phyloP scores from a whole-genome alignment of 2,329 filamentous ascomycete genomes.

The Alternaria brassicicola region DNA sequence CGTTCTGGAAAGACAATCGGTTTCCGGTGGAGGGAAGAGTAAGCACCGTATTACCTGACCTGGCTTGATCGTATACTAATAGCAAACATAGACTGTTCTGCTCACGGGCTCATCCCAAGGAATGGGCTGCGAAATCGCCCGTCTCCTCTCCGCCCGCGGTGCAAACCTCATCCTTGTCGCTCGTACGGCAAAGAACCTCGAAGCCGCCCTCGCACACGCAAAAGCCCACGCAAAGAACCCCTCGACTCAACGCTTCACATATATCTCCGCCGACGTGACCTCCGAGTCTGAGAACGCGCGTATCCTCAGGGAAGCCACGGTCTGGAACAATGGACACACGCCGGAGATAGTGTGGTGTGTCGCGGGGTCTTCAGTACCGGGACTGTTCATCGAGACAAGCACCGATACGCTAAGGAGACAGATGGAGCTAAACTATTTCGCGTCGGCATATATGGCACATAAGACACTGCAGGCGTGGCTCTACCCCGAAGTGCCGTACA shows the following conservation, averaged over 20 bases:
- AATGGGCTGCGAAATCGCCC: slow-evolving; percentile 79
- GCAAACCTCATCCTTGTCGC: slow-evolving; percentile 87
- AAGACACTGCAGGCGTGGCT: slow-evolving; percentile 79
- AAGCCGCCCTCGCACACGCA: slow-evolving; percentile 70
- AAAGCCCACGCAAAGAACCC: slow-evolving; percentile 70
- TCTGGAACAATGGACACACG: slow-evolving; percentile 75
- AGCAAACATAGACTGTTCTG: slow-evolving; percentile 71
- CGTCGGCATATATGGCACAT: slow-evolving; percentile 83
- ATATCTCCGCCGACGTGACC: slow-evolving; percentile 83
- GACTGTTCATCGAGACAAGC: slow-evolving; percentile 77
- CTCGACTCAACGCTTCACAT: slow-evolving; percentile 76
- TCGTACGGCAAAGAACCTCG: slow-evolving; percentile 75
- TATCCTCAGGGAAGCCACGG: slow-evolving; percentile 72
- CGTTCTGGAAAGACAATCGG: slow-evolving; percentile 68
- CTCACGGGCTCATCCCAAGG: slow-evolving; percentile 93
- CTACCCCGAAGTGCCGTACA: slow-evolving; percentile 45
- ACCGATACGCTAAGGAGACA: slow-evolving; percentile 71
- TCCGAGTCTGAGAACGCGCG: slow-evolving; percentile 70
- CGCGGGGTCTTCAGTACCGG: slow-evolving; percentile 75
- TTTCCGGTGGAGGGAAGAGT: slow-evolving; percentile 88
- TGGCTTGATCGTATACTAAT: neutral
- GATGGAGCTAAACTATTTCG: slow-evolving; percentile 94
- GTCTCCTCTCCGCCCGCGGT: slow-evolving; percentile 78
- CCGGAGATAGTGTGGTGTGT: slow-evolving; percentile 93
- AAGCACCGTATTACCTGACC: slow-evolving; percentile 18